Evolutionary conservation across 169 alveolate species (phyloP), one percentile per base, ranked within the genome.

Genomic region (Pseudocohnilembus persalinus): DNA sequence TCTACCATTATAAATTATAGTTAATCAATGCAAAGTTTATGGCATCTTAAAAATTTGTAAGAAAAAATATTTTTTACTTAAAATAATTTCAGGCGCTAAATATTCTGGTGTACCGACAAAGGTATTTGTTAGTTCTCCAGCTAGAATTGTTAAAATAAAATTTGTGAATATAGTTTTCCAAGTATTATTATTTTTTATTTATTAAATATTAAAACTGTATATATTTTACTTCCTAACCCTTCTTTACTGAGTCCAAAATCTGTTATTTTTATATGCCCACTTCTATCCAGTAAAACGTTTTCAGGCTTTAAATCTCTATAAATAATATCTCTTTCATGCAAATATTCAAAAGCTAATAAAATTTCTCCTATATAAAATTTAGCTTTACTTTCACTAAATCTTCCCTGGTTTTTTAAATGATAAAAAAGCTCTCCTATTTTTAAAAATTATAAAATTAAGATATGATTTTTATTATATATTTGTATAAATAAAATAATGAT

Each of bases 31-130:
- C 91, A n/a, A n/a, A n/a, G n/a, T 4, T 16, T 32, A 77, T 31
- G 33, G 29, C 28, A 77, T 34, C 33, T 20, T 72, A 35, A 77
- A 1, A 32, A 31, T 33, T 77, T 33, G 28, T 64, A 77, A 0
- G 65, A 34, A 26, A 33, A 77, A 32, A 28, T 49, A 79, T 16
- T 30, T 30, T 63, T 91, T 92, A 81, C 91, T 91, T n/a, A 92
- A 88, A 0, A 93, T 78, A 27, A 93, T 91, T 83, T 93, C 95
- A n/a, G 96, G 96, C 0, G 96, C 96, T 64, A 93, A 79, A 77
- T 93, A 93, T 65, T 93, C 96, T 15, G 96, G 96, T 29, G 95
- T 93, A 27, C 96, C 96, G 83, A 93, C 90, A n/a, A 93, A 90
- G 29, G 94, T 93, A 82, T 93, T 88, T 25, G 96, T 93, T 83